Percentiles rank a stretch among this genome's conserved stretches.
Evolutionary conservation across 331 rosid genomes (phyloP).

Genomic region (Saraca asoca): DNA sequence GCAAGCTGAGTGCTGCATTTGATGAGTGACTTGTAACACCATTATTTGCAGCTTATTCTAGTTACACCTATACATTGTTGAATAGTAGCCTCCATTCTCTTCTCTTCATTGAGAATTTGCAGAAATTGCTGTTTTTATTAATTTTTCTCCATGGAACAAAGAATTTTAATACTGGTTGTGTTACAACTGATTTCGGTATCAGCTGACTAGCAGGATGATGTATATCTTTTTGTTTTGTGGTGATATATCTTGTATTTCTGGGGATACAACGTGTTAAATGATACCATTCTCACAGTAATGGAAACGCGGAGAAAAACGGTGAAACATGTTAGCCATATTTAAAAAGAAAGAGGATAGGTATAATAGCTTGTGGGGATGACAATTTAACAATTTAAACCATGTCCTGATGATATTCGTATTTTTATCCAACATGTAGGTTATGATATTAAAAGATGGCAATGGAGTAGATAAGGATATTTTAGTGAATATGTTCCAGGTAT

Average conservation of each 20-base stretch:
- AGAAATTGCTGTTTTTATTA: conserved; percentile 9
- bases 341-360: no score
- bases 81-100: conserved; percentile 39
- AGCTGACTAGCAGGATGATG: conserved; percentile 20
- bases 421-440: no score
- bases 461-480: no score
- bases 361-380: no score
- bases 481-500: no score
- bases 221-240: background rate
- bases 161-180: conserved; percentile 2
- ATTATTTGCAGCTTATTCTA: conserved; percentile 19
- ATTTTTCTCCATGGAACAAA: background rate
- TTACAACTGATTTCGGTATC: conserved; percentile 20
- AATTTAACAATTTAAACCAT: no score
- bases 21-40: conserved; percentile 29
- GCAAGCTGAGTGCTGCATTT: conserved; percentile 1
- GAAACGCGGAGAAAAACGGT: no score
- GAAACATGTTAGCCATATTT: no score
- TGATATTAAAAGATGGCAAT: no score
- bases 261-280: background rate
- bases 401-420: no score
- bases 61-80: conserved; percentile 31
- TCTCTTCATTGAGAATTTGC: conserved; percentile 28
- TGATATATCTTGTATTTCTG: conserved; percentile 1
- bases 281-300: no score